phyloP scores from a whole-genome alignment of 345 rosid species.

The Orychophragmus violaceus region DNA sequence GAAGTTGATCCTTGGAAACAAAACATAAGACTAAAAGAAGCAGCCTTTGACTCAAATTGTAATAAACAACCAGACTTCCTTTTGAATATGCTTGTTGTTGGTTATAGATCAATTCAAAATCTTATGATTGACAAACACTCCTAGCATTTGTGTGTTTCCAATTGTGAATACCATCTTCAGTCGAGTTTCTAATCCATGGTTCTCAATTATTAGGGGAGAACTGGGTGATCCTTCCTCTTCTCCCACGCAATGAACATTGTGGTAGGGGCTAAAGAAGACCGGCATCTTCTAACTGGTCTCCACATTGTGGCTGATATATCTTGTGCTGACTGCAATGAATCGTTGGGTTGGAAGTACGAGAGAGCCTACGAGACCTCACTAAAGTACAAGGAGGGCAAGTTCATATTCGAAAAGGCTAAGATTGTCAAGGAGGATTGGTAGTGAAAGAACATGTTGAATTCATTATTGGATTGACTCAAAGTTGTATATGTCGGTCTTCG shows the following conservation, averaged over 20 bases:
- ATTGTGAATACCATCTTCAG: neutral
- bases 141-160: neutral
- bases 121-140: neutral
- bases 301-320: constrained; percentile 75
- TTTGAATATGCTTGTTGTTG: no score
- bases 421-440: no score
- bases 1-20: no score
- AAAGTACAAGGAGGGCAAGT: no score
- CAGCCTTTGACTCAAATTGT: no score
- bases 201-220: constrained; percentile 49
- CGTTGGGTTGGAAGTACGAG: constrained; percentile 85
- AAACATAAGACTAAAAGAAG: no score
- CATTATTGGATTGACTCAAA: no score
- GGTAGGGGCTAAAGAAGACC: constrained; percentile 65
- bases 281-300: constrained; percentile 66
- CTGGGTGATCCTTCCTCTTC: constrained; percentile 76
- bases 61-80: no score
- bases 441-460: no score
- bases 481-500: no score
- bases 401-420: no score
- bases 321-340: constrained; percentile 62
- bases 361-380: constrained; percentile 63
- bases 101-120: no score
- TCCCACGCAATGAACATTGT: constrained; percentile 72
- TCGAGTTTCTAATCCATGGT: neutral